These are phyloP conservation scores for Pichia insulana DNA, from an alignment of 805 yeast genomes.

Conservation along the genomic window DNA sequence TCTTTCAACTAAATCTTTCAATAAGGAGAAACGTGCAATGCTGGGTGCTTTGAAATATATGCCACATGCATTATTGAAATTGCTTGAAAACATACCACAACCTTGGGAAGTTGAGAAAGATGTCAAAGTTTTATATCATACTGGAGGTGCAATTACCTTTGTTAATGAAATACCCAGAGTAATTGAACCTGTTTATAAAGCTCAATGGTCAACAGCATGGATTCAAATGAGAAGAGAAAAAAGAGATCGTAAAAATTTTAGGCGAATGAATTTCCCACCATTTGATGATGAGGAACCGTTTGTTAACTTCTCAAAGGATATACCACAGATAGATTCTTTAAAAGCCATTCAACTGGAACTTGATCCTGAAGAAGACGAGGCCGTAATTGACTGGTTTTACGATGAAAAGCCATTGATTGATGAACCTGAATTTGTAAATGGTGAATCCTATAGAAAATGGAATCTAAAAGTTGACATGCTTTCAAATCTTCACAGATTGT, in stretches of 20 bases:
- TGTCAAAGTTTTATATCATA: slow-evolving; percentile 82
- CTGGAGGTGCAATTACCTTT: slow-evolving; percentile 90
- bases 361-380: slow-evolving; percentile 53
- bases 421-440: slow-evolving; percentile 48
- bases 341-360: slow-evolving; percentile 64
- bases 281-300: slow-evolving; percentile 98
- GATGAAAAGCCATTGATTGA: slow-evolving; percentile 69
- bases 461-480: slow-evolving; percentile 49
- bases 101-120: slow-evolving; percentile 92
- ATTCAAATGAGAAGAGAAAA: slow-evolving; percentile 88
- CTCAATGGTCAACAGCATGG: slow-evolving; percentile 97
- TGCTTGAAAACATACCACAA: slow-evolving; percentile 93
- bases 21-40: slow-evolving; percentile 79
- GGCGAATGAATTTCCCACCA: slow-evolving; percentile 89
- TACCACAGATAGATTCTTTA: slow-evolving; percentile 61
- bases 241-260: slow-evolving; percentile 80
- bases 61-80: slow-evolving; percentile 90
- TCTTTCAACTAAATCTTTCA: slow-evolving; percentile 66
- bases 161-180: slow-evolving; percentile 90
- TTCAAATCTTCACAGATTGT: slow-evolving; percentile 55
- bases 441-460: slow-evolving; percentile 74
- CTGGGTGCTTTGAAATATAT: slow-evolving; percentile 86
- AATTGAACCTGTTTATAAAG: slow-evolving; percentile 80
- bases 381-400: slow-evolving; percentile 69
- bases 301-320: slow-evolving; percentile 68